Evolutionary conservation across 2,329 filamentous ascomycete species (phyloP), one percentile per base, ranked within the genome.

Genomic region (Fonsecaea nubica): DNA sequence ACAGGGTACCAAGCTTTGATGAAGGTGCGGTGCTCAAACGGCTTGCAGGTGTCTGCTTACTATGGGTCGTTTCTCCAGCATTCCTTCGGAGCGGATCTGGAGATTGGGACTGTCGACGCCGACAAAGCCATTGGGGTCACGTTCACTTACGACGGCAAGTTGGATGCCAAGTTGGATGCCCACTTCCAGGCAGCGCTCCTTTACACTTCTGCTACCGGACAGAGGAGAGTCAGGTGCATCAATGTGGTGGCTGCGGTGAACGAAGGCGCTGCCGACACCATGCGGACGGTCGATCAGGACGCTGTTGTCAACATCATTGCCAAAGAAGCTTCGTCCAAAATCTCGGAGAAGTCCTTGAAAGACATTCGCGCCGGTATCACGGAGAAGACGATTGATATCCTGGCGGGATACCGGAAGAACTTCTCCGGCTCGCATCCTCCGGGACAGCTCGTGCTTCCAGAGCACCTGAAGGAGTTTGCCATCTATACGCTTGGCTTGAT

Each of bases 21-120:
- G 92, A 99, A 99, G 83, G 94, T 99, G 65, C 90, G 95, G 69
- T 99, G 95, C 81, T 97, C 93, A 18, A 99, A 97, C 74, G 95
- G 95, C 18, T 84, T 99, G 60, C 95, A 99, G 77, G 90, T 99
- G 15, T 89, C 92, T 15, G 87, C 88, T n/a, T 99, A 99, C 76
- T 92, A 97, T 75, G 95, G 95, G 72, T 97, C 96, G 80, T 99
- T 98, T 76, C 87, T 96, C 58, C 95, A 99, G 76, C 93, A 97
- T 80, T 95, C 92, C 0, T 96, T 97, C 75, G 93, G 93, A 10
- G 93, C 93, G 2, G 95, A 99, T 78, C 86, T 99, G 53, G 93
- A 99, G 77, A 92, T 99, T 74, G 95, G 95, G 33, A 87, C 91
- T 59, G 89, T 98, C 59, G 95, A 98, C 76, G 89, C 92, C 21